Evolutionary conservation across 805 yeast species (phyloP).

Genomic region (Dipodascus albidus): DNA sequence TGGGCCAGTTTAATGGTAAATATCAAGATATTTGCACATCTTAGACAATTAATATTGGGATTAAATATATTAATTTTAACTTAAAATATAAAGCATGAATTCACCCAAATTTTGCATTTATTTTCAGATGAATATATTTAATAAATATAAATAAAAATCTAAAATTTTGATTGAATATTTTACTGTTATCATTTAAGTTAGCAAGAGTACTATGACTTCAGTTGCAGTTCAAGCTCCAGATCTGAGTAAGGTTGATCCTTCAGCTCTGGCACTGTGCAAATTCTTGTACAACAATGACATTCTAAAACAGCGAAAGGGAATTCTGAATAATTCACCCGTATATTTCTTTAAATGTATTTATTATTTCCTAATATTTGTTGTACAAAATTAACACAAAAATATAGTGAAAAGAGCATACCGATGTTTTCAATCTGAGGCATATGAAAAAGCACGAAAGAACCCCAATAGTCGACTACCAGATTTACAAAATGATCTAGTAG

Average conservation of each 20-base stretch:
- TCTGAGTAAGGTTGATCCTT: slow-evolving; percentile 32
- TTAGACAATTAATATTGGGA: too few relatives aligned
- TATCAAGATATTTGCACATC: not conserved
- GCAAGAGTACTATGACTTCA: too few relatives aligned
- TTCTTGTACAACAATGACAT: slow-evolving; percentile 51
- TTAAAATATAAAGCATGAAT: too few relatives aligned
- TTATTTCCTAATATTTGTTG: too few relatives aligned
- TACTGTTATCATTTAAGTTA: too few relatives aligned
- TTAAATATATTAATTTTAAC: too few relatives aligned
- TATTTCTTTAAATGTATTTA: slow-evolving; percentile 51
- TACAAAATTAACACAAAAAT: not conserved
- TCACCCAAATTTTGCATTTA: too few relatives aligned
- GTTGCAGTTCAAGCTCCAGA: slow-evolving; percentile 23
- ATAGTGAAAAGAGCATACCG: slow-evolving; percentile 61
- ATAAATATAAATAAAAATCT: too few relatives aligned
- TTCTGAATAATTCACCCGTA: slow-evolving; percentile 54
- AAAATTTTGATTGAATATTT: too few relatives aligned
- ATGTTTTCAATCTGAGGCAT: slow-evolving; percentile 65
- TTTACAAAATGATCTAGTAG: slow-evolving; percentile 34
- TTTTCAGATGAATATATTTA: too few relatives aligned
- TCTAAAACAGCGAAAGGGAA: slow-evolving; percentile 76
- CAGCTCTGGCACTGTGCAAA: slow-evolving; percentile 58
- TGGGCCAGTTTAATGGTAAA: slow-evolving; percentile 13
- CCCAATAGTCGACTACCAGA: slow-evolving; percentile 39
- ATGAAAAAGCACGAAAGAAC: slow-evolving; percentile 35